These are phyloP conservation scores for Leccinum fuscescens DNA, from an alignment of 1,284 basidiomycete genomes.

Conservation along the genomic window DNA sequence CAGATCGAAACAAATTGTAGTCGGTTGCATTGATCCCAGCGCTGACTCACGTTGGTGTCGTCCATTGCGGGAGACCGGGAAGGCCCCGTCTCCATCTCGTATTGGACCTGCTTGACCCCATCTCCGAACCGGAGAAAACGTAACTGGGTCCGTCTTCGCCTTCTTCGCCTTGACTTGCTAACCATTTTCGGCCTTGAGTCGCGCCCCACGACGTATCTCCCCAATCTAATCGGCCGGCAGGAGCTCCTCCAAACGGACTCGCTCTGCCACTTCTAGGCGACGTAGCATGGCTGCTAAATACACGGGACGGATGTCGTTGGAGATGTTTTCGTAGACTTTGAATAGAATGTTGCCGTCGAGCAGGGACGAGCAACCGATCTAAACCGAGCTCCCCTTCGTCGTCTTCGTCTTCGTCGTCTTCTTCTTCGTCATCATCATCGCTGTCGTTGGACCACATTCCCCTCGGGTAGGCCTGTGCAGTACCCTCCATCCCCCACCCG, in stretches of 20 bases:
- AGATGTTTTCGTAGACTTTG: constrained; percentile 62
- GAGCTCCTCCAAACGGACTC: constrained; percentile 17
- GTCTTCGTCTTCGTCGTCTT: constrained; percentile 43
- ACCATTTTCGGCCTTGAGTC: constrained; percentile 22
- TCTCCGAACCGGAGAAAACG: constrained; percentile 12
- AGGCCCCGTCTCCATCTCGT: constrained; percentile 26
- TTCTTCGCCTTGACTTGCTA: constrained; percentile 21
- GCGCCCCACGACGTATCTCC: constrained; percentile 26
- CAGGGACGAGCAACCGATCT: constrained; percentile 63
- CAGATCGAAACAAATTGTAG: neutral
- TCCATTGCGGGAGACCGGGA: constrained; percentile 31
- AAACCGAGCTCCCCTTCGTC: constrained; percentile 66
- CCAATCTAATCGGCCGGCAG: constrained; percentile 17
- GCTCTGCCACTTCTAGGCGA: constrained; percentile 20
- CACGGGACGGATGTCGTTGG: constrained; percentile 24
- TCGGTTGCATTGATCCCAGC: constrained; percentile 1
- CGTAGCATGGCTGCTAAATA: constrained; percentile 7
- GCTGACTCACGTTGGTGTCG: constrained; percentile 22
- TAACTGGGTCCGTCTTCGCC: constrained; percentile 24
- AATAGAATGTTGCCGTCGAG: constrained; percentile 70
- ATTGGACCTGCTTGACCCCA: constrained; percentile 11
- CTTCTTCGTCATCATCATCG: constrained; percentile 26
- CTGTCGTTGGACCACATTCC: constrained; percentile 24
- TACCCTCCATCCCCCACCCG: constrained; percentile 23
- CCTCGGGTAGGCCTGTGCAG: constrained; percentile 22